Percentiles rank a stretch among this genome's conserved stretches.
phyloP scores from a whole-genome alignment of 1,139 yeast species.

The Insectozyma bohioensis region DNA sequence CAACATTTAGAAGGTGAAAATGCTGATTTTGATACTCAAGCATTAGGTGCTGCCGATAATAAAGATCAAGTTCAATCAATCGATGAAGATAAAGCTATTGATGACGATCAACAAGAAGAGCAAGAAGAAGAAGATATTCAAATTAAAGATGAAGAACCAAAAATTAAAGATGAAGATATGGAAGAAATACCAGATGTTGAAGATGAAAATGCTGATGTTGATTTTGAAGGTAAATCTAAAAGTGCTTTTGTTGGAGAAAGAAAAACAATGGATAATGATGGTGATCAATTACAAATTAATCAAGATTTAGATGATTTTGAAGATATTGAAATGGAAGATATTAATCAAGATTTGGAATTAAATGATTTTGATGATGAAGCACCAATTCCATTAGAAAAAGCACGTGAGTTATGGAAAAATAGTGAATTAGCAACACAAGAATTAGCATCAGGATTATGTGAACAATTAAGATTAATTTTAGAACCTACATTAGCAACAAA shows the following conservation, averaged over 20 bases:
- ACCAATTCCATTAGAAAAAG: slow-evolving; percentile 58
- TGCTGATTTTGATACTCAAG: slow-evolving; percentile 79
- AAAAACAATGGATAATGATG: slow-evolving; percentile 44
- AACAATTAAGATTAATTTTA: slow-evolving; percentile 85
- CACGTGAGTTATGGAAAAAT: slow-evolving; percentile 76
- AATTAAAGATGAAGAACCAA: slow-evolving; percentile 22
- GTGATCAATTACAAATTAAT: slow-evolving; percentile 10
- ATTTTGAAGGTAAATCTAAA: slow-evolving; percentile 52
- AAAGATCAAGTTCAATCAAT: slow-evolving; percentile 76
- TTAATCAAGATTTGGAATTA: slow-evolving; percentile 15
- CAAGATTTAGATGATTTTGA: slow-evolving; percentile 23
- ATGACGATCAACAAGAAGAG: slow-evolving; percentile 47
- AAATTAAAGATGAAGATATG: slow-evolving; percentile 21
- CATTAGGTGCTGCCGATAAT: slow-evolving; percentile 83
- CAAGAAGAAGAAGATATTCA: slow-evolving; percentile 21
- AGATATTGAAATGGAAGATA: slow-evolving; percentile 31
- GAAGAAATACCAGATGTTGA: slow-evolving; percentile 18
- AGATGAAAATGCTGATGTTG: slow-evolving; percentile 34
- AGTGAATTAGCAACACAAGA: slow-evolving; percentile 86
- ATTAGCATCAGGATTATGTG: slow-evolving; percentile 83
- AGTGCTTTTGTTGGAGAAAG: slow-evolving; percentile 55
- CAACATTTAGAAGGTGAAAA: slow-evolving; percentile 88
- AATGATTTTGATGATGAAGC: slow-evolving; percentile 38
- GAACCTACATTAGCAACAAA: slow-evolving; percentile 97
- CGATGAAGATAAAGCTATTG: slow-evolving; percentile 85